Base-by-base conservation (phyloP, 345 rosid genomes). In the Populus deltoides region DNA sequence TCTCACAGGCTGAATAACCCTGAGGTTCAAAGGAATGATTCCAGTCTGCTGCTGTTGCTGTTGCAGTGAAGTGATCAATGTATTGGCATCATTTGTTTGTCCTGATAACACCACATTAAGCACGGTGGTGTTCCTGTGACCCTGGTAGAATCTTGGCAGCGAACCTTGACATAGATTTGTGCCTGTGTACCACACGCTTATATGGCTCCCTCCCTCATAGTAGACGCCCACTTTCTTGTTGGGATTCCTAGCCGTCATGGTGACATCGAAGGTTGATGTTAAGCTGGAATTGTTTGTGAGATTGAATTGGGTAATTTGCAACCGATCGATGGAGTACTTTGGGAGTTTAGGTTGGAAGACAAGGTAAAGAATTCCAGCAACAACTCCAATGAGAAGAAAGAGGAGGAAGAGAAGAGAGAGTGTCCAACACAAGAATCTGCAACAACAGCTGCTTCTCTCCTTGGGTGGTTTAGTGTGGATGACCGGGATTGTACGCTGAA, bases 101-200 rank as follows among this genome's bases (percentile, higher is more conserved):
- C 97, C 97, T 1, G 86, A 75, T 87, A 94, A 69, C 45, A 86
- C 81, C 74, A 94, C 79, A 22, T 70, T 62, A 57, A 94, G 88
- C 67, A 88, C 86, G 0, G 98, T 93, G 16, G 95, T 93, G 77
- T 92, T 94, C 83, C 75, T 75, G 76, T 94, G 95, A n/a, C 98
- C 98, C 74, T 94, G 98, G 83, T 93, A 94, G 81, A 94, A 94
- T 80, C 89, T 90, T 0, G 98, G 98, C 63, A 93, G 77, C 4
- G 98, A 82, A 6, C 98, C 97, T 74, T 90, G 79, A 35, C 94
- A 87, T 7, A 94, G 83, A 57, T 81, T 76, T 4, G 92, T 84
- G 18, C 85, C 88, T 8, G 66, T 47, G 83, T 88, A 92, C 71
- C 80, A 91, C 35, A 86, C 97, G 35, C 86, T 84, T 38, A 94